These are phyloP conservation scores for Serpula lacrymans DNA, from an alignment of 768 basidiomycete genomes.

Conservation along the genomic window DNA sequence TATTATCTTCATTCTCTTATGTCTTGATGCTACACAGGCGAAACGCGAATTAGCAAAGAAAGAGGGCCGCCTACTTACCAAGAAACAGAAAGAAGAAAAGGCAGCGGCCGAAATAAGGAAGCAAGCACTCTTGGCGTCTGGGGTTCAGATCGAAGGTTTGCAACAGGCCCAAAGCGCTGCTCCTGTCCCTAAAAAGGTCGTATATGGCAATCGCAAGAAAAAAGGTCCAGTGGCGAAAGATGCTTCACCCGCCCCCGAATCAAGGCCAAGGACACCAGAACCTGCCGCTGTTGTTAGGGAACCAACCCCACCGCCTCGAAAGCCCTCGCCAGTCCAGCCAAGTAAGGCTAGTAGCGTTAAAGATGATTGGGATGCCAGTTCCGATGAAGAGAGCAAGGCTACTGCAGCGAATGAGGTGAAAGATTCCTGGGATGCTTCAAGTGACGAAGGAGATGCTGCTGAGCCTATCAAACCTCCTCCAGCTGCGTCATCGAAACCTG, in stretches of 20 bases:
- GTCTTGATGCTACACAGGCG: constrained; percentile 44
- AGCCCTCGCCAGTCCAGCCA: constrained; percentile 33
- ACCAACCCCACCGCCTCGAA: constrained; percentile 18
- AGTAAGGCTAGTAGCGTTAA: constrained; percentile 31
- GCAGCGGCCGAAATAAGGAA: constrained; percentile 88
- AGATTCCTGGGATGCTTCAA: constrained; percentile 71
- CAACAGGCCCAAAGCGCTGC: constrained; percentile 51
- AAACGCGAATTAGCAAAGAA: constrained; percentile 90
- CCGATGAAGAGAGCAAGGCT: constrained; percentile 31
- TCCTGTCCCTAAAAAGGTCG: constrained; percentile 60
- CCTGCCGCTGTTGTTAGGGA: constrained; percentile 19
- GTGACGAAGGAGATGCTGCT: constrained; percentile 46
- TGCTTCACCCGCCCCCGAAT: constrained; percentile 50
- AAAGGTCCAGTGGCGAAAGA: constrained; percentile 53
- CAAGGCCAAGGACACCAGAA: constrained; percentile 45
- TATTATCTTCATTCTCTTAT: constrained; percentile 3
- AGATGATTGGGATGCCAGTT: constrained; percentile 54
- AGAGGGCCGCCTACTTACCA: constrained; percentile 92
- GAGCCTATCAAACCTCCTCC: constrained; percentile 10
- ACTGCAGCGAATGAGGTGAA: constrained; percentile 33
- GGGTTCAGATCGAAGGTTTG: constrained; percentile 87
- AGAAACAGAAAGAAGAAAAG: constrained; percentile 94
- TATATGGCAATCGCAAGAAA: constrained; percentile 84
- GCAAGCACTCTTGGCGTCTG: constrained; percentile 86
- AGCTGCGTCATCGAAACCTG: constrained; percentile 10